phyloP scores from a whole-genome alignment of 345 rosid genomes.

The Arabis alpina region DNA sequence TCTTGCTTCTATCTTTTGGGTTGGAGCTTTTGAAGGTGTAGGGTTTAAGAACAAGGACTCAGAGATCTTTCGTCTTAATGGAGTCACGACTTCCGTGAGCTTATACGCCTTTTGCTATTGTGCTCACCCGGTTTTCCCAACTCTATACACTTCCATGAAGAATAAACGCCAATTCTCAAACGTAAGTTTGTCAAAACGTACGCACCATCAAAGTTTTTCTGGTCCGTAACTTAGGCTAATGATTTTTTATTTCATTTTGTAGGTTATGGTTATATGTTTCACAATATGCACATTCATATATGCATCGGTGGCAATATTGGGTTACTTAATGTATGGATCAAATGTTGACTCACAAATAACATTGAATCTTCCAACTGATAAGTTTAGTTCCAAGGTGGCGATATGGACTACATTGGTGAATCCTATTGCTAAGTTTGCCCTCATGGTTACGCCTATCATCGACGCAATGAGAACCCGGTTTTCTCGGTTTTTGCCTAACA shows the following conservation, averaged over 20 bases:
- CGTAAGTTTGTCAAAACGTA: slow-evolving; percentile 50
- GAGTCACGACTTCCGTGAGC: slow-evolving; percentile 78
- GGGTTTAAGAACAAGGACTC: slow-evolving; percentile 63
- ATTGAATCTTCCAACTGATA: slow-evolving; percentile 52
- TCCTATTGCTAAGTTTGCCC: slow-evolving; percentile 65
- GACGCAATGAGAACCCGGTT: slow-evolving; percentile 47
- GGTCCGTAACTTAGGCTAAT: slow-evolving; percentile 10
- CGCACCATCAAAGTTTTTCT: not conserved
- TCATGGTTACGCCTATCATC: slow-evolving; percentile 61
- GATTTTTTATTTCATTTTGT: slow-evolving; percentile 6
- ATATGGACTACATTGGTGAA: slow-evolving; percentile 66
- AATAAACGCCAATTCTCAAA: slow-evolving; percentile 77
- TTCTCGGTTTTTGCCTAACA: slow-evolving; percentile 38
- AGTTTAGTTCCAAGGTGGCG: slow-evolving; percentile 61
- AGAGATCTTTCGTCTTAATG: slow-evolving; percentile 49
- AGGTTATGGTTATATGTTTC: slow-evolving; percentile 65
- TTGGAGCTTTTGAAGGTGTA: slow-evolving; percentile 73
- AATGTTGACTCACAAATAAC: slow-evolving; percentile 59
- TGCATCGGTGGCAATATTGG: slow-evolving; percentile 60
- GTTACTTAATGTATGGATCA: slow-evolving; percentile 67
- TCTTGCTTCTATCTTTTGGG: slow-evolving; percentile 69
- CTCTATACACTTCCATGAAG: slow-evolving; percentile 78
- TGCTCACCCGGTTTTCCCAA: slow-evolving; percentile 92
- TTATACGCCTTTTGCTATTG: slow-evolving; percentile 90
- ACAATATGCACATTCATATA: slow-evolving; percentile 52